Evolutionary conservation across 2,329 filamentous ascomycete genomes (phyloP).

Genomic region (Penicillium sp.): DNA sequence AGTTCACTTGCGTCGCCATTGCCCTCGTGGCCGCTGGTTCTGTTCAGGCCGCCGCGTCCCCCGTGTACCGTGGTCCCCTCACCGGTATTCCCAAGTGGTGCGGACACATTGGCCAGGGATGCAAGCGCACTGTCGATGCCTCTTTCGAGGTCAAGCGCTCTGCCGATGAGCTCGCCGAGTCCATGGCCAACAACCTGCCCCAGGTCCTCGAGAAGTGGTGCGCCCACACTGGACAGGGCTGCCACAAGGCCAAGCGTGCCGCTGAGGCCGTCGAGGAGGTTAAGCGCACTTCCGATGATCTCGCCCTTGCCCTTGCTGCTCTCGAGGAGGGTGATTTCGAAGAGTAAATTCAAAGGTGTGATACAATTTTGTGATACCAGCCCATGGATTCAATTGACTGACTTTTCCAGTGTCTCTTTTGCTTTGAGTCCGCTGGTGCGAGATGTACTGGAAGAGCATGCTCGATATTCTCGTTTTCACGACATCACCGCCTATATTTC

Average conservation of each 20-base stretch:
- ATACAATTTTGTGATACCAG: background rate
- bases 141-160: constrained; percentile 32
- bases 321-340: constrained; percentile 25
- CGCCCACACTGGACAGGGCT: constrained; percentile 34
- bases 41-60: constrained; percentile 25
- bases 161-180: constrained; percentile 34
- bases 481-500: background rate
- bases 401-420: background rate
- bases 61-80: background rate
- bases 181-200: constrained; percentile 29
- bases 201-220: constrained; percentile 34
- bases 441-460: background rate
- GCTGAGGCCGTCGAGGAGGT: constrained; percentile 62
- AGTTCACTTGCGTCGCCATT: constrained; percentile 46
- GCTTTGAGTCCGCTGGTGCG: background rate
- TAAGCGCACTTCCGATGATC: constrained; percentile 35
- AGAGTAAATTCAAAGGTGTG: constrained; percentile 23
- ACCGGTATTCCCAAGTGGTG: constrained; percentile 32
- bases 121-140: constrained; percentile 30
- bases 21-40: constrained; percentile 44
- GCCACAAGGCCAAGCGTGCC: constrained; percentile 64
- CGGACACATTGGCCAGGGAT: constrained; percentile 31
- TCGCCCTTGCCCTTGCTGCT: constrained; percentile 34
- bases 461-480: background rate
- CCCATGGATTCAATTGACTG: background rate